phyloP scores from a whole-genome alignment of 1,284 basidiomycete species.

The Leccinum holopus region DNA sequence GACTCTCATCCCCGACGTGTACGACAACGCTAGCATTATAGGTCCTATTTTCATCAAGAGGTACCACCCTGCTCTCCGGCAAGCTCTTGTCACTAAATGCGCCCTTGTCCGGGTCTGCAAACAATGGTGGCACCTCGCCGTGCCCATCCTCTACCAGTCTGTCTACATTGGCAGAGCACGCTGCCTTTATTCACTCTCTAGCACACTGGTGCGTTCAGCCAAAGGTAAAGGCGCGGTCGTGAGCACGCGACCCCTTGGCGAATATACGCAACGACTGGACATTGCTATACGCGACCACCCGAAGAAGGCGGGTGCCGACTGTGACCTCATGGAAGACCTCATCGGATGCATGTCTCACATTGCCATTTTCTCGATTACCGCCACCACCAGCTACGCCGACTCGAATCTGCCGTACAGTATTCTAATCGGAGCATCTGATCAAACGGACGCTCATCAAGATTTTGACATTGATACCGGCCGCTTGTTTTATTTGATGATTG shows the following conservation, averaged over 20 bases:
- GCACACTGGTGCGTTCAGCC: slow-evolving; percentile 20
- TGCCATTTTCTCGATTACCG: slow-evolving; percentile 10
- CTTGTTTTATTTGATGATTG: not conserved
- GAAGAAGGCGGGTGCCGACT: not conserved
- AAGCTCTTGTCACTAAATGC: slow-evolving; percentile 34
- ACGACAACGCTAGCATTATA: not conserved
- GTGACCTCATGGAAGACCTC: slow-evolving; percentile 8
- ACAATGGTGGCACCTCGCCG: slow-evolving; percentile 38
- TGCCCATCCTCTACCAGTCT: not conserved
- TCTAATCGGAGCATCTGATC: not conserved
- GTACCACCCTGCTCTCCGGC: slow-evolving; percentile 47
- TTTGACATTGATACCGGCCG: not conserved
- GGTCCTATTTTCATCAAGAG: not conserved
- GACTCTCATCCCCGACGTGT: not conserved
- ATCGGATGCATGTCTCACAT: slow-evolving; percentile 28
- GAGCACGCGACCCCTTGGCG: slow-evolving; percentile 23
- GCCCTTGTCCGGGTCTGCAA: slow-evolving; percentile 40
- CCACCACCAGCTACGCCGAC: not conserved
- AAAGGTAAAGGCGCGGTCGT: slow-evolving; percentile 8
- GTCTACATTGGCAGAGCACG: slow-evolving; percentile 4
- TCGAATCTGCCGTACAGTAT: slow-evolving; percentile 8
- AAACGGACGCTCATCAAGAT: not conserved
- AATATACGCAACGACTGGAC: slow-evolving; percentile 8
- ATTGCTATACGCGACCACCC: slow-evolving; percentile 31
- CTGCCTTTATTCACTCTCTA: slow-evolving; percentile 5